Evolutionary conservation across 331 rosid genomes (phyloP).

Genomic region (Quercus lobata): DNA sequence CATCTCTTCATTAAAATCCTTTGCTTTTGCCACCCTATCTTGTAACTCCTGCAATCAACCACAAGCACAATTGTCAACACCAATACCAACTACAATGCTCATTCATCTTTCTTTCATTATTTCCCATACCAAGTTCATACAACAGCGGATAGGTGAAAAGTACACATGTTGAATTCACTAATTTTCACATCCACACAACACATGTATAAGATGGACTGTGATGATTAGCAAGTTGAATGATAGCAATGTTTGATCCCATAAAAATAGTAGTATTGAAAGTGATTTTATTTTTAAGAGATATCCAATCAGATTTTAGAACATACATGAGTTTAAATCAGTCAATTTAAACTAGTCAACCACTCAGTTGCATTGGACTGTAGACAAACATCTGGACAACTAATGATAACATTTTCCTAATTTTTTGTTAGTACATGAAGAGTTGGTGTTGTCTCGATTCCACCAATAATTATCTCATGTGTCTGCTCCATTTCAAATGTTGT

Average conservation of each 20-base stretch:
- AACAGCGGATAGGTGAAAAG: no score
- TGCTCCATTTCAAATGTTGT: no score
- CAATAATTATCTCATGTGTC: no score
- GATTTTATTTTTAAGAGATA: background rate
- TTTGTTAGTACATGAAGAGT: background rate
- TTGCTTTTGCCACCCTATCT: conserved; percentile 77
- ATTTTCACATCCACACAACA: background rate
- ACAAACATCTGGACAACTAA: background rate
- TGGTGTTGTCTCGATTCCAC: no score
- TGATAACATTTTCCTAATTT: background rate
- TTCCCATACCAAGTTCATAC: background rate
- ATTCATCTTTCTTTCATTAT: background rate
- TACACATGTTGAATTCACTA: background rate
- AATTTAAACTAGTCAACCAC: no score
- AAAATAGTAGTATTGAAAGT: background rate
- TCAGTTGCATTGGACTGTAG: background rate
- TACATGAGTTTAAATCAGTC: background rate
- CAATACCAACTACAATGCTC: background rate
- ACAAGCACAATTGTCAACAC: background rate
- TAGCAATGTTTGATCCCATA: background rate
- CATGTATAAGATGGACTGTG: background rate
- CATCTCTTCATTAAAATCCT: conserved; percentile 61
- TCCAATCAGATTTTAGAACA: background rate
- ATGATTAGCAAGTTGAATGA: background rate
- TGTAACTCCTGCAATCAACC: conserved; percentile 74